These are phyloP conservation scores for Ulota crispa DNA, from an alignment of 225 moss, liverwort and hornwort species.

Conservation along the genomic window DNA sequence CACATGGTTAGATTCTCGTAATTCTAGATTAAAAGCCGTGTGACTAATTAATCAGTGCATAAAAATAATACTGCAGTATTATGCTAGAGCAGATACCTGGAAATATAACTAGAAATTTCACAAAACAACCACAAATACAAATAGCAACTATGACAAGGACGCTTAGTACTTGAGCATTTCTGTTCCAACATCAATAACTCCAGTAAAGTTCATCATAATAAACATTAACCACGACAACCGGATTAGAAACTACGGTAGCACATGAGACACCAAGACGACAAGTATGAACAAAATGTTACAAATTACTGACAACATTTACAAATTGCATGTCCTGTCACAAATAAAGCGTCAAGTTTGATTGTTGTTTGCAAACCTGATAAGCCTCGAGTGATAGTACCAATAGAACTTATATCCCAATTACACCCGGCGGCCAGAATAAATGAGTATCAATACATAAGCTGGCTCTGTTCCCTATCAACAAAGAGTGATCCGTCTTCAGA, in stretches of 20 bases:
- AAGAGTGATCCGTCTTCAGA: slow-evolving; percentile 38
- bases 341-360: slow-evolving; percentile 20
- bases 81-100: neutral
- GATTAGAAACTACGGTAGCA: neutral
- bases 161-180: neutral
- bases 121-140: neutral
- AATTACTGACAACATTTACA: slow-evolving; percentile 31
- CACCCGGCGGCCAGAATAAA: slow-evolving; percentile 34
- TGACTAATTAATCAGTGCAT: neutral
- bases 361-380: slow-evolving; percentile 28
- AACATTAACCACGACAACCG: neutral
- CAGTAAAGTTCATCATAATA: neutral
- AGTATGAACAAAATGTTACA: slow-evolving; percentile 21
- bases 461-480: slow-evolving; percentile 21
- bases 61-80: neutral
- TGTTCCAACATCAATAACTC: neutral
- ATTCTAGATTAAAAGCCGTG: neutral
- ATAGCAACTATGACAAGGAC: neutral
- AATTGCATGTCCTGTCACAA: slow-evolving; percentile 21
- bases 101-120: neutral
- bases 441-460: slow-evolving; percentile 37
- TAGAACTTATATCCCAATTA: slow-evolving; percentile 25
- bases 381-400: slow-evolving; percentile 15
- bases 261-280: neutral
- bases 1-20: neutral